Conservation (phyloP, 1,284 basidiomycete species). For the Puccinia triticina region DNA sequence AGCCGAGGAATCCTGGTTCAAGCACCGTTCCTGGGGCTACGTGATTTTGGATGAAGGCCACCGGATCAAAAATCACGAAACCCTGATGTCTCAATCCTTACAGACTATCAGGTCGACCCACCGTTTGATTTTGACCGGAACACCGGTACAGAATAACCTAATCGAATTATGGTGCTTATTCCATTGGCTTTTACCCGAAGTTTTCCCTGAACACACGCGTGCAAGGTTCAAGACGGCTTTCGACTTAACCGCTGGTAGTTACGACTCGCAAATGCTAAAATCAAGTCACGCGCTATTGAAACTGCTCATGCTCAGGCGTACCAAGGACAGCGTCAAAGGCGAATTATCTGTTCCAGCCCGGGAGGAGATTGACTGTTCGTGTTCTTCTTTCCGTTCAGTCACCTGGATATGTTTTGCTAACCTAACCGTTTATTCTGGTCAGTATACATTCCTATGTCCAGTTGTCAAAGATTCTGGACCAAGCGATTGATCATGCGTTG, state of each 20-base stretch:
- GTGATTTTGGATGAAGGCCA: constrained; percentile 70
- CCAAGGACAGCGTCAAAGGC: constrained; percentile 64
- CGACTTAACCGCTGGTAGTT: constrained; percentile 65
- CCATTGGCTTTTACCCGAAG: constrained; percentile 64
- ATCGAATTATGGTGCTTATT: constrained; percentile 63
- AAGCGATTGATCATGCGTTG: constrained; percentile 65
- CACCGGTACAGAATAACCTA: constrained; percentile 70
- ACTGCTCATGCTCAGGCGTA: constrained; percentile 68
- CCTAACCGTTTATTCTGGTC: not conserved
- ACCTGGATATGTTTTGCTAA: not conserved
- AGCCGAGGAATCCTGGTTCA: constrained; percentile 66
- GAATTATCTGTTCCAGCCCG: constrained; percentile 66
- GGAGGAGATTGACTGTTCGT: constrained; percentile 65
- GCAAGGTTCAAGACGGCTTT: constrained; percentile 66
- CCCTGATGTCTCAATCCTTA: constrained; percentile 63
- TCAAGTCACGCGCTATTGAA: constrained; percentile 65
- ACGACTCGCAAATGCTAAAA: constrained; percentile 65
- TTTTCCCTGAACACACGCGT: constrained; percentile 66
- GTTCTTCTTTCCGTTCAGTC: constrained; percentile 61
- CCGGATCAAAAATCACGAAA: constrained; percentile 67
- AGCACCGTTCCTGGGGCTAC: constrained; percentile 66
- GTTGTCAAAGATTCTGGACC: constrained; percentile 69
- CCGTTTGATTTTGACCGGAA: constrained; percentile 68
- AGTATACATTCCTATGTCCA: constrained; percentile 63
- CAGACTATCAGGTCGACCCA: constrained; percentile 65